Conservation (phyloP, 2,329 filamentous ascomycete species). For the Aspergillus fumigatiaffinis region DNA sequence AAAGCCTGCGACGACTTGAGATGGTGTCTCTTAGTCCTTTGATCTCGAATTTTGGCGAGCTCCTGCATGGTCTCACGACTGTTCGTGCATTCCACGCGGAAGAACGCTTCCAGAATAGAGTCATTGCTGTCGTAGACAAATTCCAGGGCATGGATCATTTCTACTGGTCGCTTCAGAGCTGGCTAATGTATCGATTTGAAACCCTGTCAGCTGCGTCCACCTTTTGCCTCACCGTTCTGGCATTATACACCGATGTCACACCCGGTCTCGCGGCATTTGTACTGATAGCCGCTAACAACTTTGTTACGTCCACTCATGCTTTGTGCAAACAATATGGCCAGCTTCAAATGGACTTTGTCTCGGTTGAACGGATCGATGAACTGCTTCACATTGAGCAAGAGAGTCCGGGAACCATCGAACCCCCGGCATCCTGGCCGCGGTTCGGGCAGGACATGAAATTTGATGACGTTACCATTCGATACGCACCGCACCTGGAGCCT, state of each 20-base stretch:
- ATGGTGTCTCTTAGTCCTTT: conserved; percentile 86
- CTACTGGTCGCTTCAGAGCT: conserved; percentile 84
- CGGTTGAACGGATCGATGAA: conserved; percentile 80
- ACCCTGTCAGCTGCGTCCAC: conserved; percentile 68
- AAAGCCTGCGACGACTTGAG: conserved; percentile 76
- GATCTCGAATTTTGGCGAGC: conserved; percentile 87
- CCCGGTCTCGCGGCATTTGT: conserved; percentile 82
- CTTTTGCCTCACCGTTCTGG: conserved; percentile 68
- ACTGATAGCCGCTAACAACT: conserved; percentile 62
- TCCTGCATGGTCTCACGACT: conserved; percentile 80
- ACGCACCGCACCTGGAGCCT: conserved; percentile 72
- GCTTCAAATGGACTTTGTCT: conserved; percentile 88
- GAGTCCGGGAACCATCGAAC: conserved; percentile 60
- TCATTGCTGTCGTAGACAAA: conserved; percentile 75
- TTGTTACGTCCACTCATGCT: conserved; percentile 66
- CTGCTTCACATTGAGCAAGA: conserved; percentile 77
- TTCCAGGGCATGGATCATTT: conserved; percentile 97
- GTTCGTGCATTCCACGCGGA: conserved; percentile 81
- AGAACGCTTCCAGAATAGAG: conserved; percentile 71
- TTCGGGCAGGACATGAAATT: conserved; percentile 71
- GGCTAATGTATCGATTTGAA: conserved; percentile 79
- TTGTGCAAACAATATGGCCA: conserved; percentile 78
- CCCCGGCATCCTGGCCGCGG: conserved; percentile 73
- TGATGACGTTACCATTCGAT: conserved; percentile 71
- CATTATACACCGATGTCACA: conserved; percentile 69